Evolutionary conservation across 352 stramenopile genomes (phyloP).

Genomic region (Globisporangium rhizosaccharum): DNA sequence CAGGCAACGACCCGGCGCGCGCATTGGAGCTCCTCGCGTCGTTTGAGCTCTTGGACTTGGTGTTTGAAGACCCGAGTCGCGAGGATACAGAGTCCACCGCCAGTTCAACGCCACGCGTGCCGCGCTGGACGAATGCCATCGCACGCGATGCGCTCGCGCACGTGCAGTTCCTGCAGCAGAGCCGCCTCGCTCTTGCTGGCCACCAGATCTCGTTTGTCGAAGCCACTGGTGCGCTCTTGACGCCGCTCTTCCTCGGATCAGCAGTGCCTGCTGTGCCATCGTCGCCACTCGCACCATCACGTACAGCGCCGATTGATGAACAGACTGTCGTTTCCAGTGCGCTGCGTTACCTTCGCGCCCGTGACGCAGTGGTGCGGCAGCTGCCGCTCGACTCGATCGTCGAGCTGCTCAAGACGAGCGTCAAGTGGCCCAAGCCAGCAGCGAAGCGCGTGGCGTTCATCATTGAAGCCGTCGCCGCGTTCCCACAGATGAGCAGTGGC

Average conservation of each 20-base stretch:
- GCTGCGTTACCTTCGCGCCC: constrained; percentile 24
- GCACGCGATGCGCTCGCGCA: constrained; percentile 23
- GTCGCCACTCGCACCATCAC: constrained; percentile 22
- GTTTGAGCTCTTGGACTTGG: constrained; percentile 55
- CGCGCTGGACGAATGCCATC: constrained; percentile 31
- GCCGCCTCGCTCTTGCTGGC: constrained; percentile 27
- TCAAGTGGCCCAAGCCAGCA: constrained; percentile 68
- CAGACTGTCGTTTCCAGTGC: constrained; percentile 32
- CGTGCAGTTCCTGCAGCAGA: constrained; percentile 46
- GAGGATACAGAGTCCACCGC: neutral
- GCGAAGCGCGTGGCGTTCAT: constrained; percentile 63
- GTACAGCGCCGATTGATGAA: constrained; percentile 12
- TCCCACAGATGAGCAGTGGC: constrained; percentile 18
- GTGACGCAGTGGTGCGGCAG: constrained; percentile 16
- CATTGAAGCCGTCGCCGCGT: constrained; percentile 52
- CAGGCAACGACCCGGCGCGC: constrained; percentile 44
- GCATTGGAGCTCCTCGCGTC: constrained; percentile 51
- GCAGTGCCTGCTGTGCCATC: neutral
- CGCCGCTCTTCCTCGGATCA: constrained; percentile 35
- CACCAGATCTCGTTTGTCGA: constrained; percentile 60
- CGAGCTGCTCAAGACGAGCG: constrained; percentile 69
- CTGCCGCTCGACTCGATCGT: constrained; percentile 42
- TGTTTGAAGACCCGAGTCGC: constrained; percentile 46
- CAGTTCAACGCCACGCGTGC: neutral
- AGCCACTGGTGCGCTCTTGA: constrained; percentile 40